Evolutionary conservation across 176 grass and related monocot genomes (phyloP), one percentile per base, ranked within the genome.

Genomic region (Leersia perrieri): DNA sequence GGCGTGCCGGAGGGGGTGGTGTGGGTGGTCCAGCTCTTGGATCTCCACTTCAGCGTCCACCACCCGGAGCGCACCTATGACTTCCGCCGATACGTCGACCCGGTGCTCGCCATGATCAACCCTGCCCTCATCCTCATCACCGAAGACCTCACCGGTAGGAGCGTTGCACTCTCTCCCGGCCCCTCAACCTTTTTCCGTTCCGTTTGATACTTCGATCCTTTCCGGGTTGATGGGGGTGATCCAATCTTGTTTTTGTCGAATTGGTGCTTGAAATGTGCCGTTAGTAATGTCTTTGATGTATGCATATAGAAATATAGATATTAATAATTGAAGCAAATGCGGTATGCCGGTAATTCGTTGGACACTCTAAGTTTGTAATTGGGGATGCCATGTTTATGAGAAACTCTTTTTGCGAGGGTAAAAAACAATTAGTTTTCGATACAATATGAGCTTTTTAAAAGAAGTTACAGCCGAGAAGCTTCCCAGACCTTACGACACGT

Each of bases 21-120:
- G 36, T 98, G 96, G 96, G 90, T 82, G 63, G 92, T 78, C 65
- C 96, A 98, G 84, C 78, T 98, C 7, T 95, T 92, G 58, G 96
- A 95, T 90, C 96, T 98, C 86, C 92, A 98, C 79, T 91, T 98
- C 82, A 98, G 96, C 88, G 84, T 95, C 82, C 91, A 93, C 90
- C 84, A 98, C 66, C 92, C 92, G 51, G 96, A 98, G 65, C 90
- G 96, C 64, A 92, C 96, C 69, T 80, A 86, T 55, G 92, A 98
- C 83, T 94, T 98, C 86, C 82, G 81, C 27, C 90, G 96, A 29
- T 95, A 98, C 9, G 88, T 91, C 3, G 92, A 90, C 9, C 75
- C 88, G 4, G 86, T 88, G 36, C 96, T 98, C 42, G 79, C 90
- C 61, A 84, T 95, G 78, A 90, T 95, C 63, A 93, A 93, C 29